Conservation (phyloP, 495 filamentous ascomycete species). For the Neurospora sp. region DNA sequence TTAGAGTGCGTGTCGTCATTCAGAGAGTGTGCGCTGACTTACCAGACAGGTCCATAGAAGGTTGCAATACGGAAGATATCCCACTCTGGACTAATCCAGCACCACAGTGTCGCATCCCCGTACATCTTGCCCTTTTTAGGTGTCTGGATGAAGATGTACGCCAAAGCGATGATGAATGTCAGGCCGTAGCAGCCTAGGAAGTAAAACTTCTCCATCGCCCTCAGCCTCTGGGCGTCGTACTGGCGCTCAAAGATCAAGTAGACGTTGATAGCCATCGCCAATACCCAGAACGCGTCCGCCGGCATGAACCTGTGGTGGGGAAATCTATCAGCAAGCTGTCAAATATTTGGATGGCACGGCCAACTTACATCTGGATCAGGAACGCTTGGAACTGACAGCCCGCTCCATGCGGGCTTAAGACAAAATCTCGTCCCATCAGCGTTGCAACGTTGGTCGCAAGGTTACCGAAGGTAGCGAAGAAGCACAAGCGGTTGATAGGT, state of each 20-base stretch:
- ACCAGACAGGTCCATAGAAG: conserved; percentile 85
- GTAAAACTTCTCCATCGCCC: conserved; percentile 63
- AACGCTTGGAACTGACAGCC: conserved; percentile 72
- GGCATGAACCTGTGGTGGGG: conserved; percentile 53
- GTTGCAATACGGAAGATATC: conserved; percentile 63
- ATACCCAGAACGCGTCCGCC: conserved; percentile 69
- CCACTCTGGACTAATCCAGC: conserved; percentile 61
- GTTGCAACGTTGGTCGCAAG: conserved; percentile 72
- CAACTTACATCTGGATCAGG: conserved; percentile 57
- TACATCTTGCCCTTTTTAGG: conserved; percentile 48
- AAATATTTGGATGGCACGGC: background rate
- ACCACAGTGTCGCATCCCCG: conserved; percentile 76
- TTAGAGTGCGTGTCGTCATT: background rate
- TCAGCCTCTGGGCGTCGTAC: conserved; percentile 57
- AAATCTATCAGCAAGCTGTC: background rate
- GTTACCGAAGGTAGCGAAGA: conserved; percentile 80
- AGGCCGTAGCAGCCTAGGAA: conserved; percentile 63
- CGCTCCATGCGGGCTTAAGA: conserved; percentile 32
- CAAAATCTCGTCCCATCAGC: conserved; percentile 55
- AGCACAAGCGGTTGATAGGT: conserved; percentile 78
- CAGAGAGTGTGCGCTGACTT: conserved; percentile 4
- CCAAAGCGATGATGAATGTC: conserved; percentile 59
- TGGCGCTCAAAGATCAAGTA: conserved; percentile 76
- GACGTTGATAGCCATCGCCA: conserved; percentile 84
- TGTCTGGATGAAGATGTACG: conserved; percentile 54